These are phyloP conservation scores for Paspalum vaginatum DNA, from an alignment of 176 grass and related monocot genomes.

Conservation along the genomic window DNA sequence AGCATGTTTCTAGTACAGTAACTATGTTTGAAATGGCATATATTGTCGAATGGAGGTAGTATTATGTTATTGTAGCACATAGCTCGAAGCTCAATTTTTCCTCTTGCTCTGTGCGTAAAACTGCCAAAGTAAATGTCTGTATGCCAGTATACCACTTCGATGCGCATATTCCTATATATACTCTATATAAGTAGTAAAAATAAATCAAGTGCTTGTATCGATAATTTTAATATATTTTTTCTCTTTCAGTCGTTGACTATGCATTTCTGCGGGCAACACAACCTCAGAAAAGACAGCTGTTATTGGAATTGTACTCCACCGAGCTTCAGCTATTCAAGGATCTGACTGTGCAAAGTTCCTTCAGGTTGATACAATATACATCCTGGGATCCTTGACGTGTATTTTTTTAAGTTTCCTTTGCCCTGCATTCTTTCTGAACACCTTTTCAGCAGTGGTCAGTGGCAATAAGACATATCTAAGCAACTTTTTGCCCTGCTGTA, in stretches of 20 bases:
- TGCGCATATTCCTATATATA: conserved; percentile 8
- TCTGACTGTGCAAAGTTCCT: conserved; percentile 66
- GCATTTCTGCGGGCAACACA: conserved; percentile 64
- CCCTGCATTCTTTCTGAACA: background rate
- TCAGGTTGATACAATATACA: conserved; percentile 46
- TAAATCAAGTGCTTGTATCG: conserved; percentile 10
- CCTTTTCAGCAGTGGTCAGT: background rate
- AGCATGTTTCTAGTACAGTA: too few species aligned
- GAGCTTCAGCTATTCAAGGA: conserved; percentile 94
- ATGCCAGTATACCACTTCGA: background rate
- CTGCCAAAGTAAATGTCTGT: background rate
- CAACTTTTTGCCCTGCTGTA: background rate
- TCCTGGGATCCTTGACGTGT: background rate
- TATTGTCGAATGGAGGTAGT: too few species aligned
- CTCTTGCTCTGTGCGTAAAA: background rate
- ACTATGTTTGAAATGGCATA: too few species aligned
- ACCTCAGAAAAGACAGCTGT: conserved; percentile 73
- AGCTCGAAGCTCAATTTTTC: background rate
- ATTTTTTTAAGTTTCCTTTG: background rate
- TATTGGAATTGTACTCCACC: conserved; percentile 91
- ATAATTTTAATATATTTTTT: conserved; percentile 14
- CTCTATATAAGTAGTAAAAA: conserved; percentile 15
- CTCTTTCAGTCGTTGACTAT: conserved; percentile 78
- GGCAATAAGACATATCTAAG: background rate
- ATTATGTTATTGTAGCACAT: background rate